Conservation (phyloP, 2,329 filamentous ascomycete species). For the Gyromitra esculenta region DNA sequence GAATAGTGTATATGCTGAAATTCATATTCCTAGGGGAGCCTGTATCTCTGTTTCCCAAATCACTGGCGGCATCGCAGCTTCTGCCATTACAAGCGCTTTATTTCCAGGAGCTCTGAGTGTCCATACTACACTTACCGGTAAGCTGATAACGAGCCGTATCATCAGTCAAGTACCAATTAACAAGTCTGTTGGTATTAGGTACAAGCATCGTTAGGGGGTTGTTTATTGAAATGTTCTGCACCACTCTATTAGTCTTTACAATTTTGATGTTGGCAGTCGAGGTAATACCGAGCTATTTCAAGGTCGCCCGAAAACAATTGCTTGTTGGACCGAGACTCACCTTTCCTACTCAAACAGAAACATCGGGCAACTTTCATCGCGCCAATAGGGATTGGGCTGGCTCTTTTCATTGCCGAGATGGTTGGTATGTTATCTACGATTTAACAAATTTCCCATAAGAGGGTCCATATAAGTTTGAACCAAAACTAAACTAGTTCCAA, state of each 20-base stretch:
- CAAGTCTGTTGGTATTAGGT: constrained; percentile 2
- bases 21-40: constrained; percentile 62
- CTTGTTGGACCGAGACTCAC: neutral
- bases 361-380: constrained; percentile 76
- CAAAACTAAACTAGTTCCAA: neutral
- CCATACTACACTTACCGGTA: constrained; percentile 64
- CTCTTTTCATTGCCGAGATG: constrained; percentile 70
- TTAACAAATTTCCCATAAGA: neutral
- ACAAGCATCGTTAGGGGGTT: constrained; percentile 68
- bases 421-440: constrained; percentile 58
- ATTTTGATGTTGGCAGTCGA: constrained; percentile 62
- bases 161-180: neutral
- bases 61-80: constrained; percentile 68
- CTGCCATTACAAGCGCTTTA: constrained; percentile 68
- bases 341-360: constrained; percentile 64
- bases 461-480: neutral
- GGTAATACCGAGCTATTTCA: constrained; percentile 4
- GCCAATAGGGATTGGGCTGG: constrained; percentile 75
- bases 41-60: constrained; percentile 69
- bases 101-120: constrained; percentile 69
- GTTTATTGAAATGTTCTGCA: constrained; percentile 75
- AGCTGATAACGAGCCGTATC: neutral
- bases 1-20: neutral
- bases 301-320: neutral
- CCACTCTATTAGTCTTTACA: constrained; percentile 70